Base-by-base conservation (phyloP, 768 basidiomycete genomes). In the Pisolithus marmoratus region DNA sequence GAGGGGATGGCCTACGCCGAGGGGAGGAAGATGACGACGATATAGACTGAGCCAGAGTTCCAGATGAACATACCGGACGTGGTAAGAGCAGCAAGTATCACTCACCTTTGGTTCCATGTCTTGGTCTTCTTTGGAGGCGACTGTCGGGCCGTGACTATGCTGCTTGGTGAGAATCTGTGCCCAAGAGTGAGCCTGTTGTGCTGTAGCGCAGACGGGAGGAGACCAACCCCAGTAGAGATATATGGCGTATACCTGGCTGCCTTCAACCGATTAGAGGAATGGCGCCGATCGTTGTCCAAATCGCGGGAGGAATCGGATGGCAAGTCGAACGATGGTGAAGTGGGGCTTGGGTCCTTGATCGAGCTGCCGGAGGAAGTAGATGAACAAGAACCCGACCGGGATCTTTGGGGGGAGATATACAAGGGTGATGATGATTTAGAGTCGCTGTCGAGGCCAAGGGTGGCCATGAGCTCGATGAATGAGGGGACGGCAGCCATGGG, bases 401-500 rank as follows among this genome's bases (percentile, higher is more conserved):
- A 63, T 51, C 63, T 68, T 19, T 57, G 38, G 4, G 50, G 29
- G 36, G 37, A 55, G 55, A 65, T 56, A 54, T 58, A 19, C 27
- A 26, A 60, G 59, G 70, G 49, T 44, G 70, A 60, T 23, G 64
- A 58, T 56, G 64, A 56, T 44, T 71, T 67, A 49, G 71, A 44
- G 27, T 68, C 58, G 58, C 77, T 76, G 58, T 87, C 81, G 67
- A 91, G 75, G 57, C 87, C 90, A 59, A 92, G 75, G 54, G 90
- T 81, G 56, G 81, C 81, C 87, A 92, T 89, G 65, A 92, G 85
- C 72, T 90, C 84, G 53, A 89, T 83, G 67, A 92, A 92, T 51
- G 90, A 90, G 63, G 90, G 90, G 60, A 91, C 83, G 62, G 86
- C 69, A 64, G 84, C 73, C 84, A 85, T 88, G 58, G 60, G 59